Evolutionary conservation across 2,329 filamentous ascomycete genomes (phyloP), one percentile per base, ranked within the genome.

Genomic region (Sporothrix inflata): DNA sequence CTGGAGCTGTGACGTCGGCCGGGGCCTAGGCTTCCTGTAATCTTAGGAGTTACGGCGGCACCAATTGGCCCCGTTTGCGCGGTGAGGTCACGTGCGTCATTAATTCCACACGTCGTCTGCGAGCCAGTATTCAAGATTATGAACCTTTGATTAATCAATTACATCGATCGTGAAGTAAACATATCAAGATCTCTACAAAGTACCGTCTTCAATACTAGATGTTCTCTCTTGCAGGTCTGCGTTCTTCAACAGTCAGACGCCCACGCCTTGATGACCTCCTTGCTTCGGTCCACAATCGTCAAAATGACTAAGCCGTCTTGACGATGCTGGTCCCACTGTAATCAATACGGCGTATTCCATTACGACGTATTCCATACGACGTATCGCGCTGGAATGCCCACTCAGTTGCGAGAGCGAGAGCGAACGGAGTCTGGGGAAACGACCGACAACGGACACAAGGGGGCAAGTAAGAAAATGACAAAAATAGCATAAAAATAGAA

Each of bases 1-100:
- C 45, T 30, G 42, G 27, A 66, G 61, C 63, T 66, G 42, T 66
- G 65, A 68, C 65, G 65, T 68, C 47, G 45, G 11, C 47, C 61
- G n/a, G 24, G 61, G 47, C 47, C 65, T 68, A 16, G 21, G 42
- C 63, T 53, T 30, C 21, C 61, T 66, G 61, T 66, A 66, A 66
- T 66, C 21, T 66, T 66, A 65, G 24, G 24, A 11, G 57, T n/a
- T 27, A 42, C 34, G 19, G 57, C 4, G 9, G n/a, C 57, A 63
- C 34, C 7, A 24, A 42, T 63, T 42, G 57, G 34, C 57, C 57
- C n/a, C 40, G 27, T 4, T 27, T 12, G 38, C 11, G 57, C 34
- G 34, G 38, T 27, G 9, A 34, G 24, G 63, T 66, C 63, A 66
- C 63, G 63, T 66, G 63, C 12, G 8, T 12, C 19, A 5, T 8